Evolutionary conservation across 768 basidiomycete species (phyloP).

Genomic region (Porpolomopsis calyptriformis): DNA sequence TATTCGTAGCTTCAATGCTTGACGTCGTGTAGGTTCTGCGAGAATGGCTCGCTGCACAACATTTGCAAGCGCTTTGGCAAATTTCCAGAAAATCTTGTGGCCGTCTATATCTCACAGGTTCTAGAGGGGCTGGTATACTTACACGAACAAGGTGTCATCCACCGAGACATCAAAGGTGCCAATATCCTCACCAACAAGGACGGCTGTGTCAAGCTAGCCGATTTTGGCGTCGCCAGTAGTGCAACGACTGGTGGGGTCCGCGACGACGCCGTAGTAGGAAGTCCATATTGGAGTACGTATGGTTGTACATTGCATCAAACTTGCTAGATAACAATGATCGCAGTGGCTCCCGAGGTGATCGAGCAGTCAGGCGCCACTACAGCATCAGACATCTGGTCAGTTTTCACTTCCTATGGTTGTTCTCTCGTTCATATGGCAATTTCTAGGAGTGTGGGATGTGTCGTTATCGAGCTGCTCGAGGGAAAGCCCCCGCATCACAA

Average conservation of each 20-base stretch:
- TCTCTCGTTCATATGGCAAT: background rate
- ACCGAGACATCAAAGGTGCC: slow-evolving; percentile 97
- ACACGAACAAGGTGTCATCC: slow-evolving; percentile 98
- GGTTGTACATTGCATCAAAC: slow-evolving; percentile 1
- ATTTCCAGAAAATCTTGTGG: slow-evolving; percentile 94
- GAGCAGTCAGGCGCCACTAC: slow-evolving; percentile 97
- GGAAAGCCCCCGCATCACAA: slow-evolving; percentile 93
- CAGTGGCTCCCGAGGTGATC: slow-evolving; percentile 98
- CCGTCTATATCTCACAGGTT: slow-evolving; percentile 93
- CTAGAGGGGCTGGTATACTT: slow-evolving; percentile 93
- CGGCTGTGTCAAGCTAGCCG: slow-evolving; percentile 96
- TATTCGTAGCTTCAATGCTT: background rate
- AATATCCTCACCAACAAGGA: slow-evolving; percentile 99
- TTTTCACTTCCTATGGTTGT: background rate
- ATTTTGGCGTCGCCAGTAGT: slow-evolving; percentile 90
- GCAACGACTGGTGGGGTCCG: slow-evolving; percentile 63
- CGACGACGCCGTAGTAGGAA: slow-evolving; percentile 91
- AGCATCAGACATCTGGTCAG: slow-evolving; percentile 84
- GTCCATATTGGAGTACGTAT: slow-evolving; percentile 92
- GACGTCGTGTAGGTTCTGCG: slow-evolving; percentile 61
- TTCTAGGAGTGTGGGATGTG: slow-evolving; percentile 78
- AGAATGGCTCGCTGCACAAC: slow-evolving; percentile 93
- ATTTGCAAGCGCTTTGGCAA: slow-evolving; percentile 97
- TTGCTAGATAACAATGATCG: slow-evolving; percentile 1
- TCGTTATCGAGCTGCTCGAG: slow-evolving; percentile 91